phyloP scores from a whole-genome alignment of 768 basidiomycete species.

The Suillus luteus region DNA sequence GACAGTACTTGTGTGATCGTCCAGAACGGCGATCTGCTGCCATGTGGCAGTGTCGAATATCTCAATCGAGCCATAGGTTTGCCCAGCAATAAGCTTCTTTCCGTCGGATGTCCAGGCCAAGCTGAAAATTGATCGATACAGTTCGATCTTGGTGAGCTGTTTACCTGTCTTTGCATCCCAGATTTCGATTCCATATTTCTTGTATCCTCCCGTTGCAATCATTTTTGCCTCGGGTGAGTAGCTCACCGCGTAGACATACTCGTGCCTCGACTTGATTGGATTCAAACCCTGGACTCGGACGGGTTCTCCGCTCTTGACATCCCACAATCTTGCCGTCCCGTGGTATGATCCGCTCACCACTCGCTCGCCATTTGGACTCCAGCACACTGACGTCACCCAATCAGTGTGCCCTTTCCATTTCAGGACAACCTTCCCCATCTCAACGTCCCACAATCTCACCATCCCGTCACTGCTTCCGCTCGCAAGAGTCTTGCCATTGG shows the following conservation, averaged over 20 bases:
- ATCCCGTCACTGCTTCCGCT: slow-evolving; percentile 12
- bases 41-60: slow-evolving; percentile 6
- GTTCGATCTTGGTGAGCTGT: neutral
- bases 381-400: neutral
- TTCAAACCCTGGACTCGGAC: neutral
- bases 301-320: neutral
- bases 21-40: neutral
- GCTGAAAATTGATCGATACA: neutral
- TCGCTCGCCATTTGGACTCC: slow-evolving; percentile 12
- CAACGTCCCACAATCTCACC: neutral
- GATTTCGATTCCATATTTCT: neutral
- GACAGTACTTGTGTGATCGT: rapidly evolving
- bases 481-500: slow-evolving; percentile 3
- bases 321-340: slow-evolving; percentile 8
- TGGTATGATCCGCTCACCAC: slow-evolving; percentile 18
- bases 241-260: neutral
- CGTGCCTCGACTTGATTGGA: neutral
- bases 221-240: neutral
- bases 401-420: neutral
- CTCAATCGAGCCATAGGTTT: neutral
- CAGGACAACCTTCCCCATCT: neutral
- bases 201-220: neutral
- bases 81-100: neutral
- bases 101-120: neutral
- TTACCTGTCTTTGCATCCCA: neutral